A percentile compares a stretch with the other conserved stretches of the same genome.
Evolutionary conservation across 2,329 filamentous ascomycete species (phyloP).

Genomic region (Fusarium longipes): DNA sequence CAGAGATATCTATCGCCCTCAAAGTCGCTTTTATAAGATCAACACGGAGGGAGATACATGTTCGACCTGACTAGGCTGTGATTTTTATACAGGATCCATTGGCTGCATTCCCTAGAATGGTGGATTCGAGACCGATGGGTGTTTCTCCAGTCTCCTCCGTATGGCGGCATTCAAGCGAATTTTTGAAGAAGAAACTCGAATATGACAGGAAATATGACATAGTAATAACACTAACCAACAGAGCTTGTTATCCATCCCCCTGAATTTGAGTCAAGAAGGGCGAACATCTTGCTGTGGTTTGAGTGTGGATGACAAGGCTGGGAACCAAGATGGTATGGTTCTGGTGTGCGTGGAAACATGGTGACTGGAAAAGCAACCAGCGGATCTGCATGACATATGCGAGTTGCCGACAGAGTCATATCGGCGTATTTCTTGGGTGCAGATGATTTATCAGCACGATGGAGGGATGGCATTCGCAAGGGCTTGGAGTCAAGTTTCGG

Average conservation of each 20-base stretch:
- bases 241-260: neutral
- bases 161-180: neutral
- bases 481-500: neutral
- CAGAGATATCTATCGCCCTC: too few species aligned
- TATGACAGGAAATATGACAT: neutral
- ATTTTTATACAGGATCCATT: neutral
- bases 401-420: slow-evolving; percentile 21
- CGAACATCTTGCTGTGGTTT: neutral
- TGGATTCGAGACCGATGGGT: too few species aligned
- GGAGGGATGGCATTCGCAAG: neutral
- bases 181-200: neutral
- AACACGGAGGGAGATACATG: neutral
- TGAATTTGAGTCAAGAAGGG: neutral
- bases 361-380: slow-evolving; percentile 13
- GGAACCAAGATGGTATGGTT: slow-evolving; percentile 5
- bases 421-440: slow-evolving; percentile 4
- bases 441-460: slow-evolving; percentile 26
- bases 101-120: too few species aligned
- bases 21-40: neutral
- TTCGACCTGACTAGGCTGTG: neutral
- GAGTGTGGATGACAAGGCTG: neutral
- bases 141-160: neutral
- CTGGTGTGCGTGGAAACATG: slow-evolving; percentile 11
- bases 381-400: slow-evolving; percentile 18
- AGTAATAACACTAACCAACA: neutral